Conservation (phyloP, 2,329 filamentous ascomycete genomes). For the Esteya vermicola region DNA sequence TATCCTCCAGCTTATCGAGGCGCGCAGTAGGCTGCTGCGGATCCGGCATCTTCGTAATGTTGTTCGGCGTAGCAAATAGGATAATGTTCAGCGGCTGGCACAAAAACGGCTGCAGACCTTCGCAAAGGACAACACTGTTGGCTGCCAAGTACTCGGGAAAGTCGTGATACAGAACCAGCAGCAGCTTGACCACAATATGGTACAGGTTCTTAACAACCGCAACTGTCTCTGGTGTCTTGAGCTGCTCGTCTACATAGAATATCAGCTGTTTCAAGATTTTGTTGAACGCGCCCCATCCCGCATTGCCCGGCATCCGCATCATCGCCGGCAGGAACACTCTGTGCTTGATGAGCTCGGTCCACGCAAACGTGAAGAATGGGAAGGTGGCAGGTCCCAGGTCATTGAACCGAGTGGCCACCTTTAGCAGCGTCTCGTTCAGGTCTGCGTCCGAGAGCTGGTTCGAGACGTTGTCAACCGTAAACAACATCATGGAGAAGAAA, state of each 20-base stretch:
- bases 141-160: constrained; percentile 86
- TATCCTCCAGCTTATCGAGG: constrained; percentile 62
- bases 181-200: constrained; percentile 65
- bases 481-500: constrained; percentile 69
- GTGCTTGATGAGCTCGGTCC: constrained; percentile 73
- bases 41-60: constrained; percentile 56
- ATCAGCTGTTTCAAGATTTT: constrained; percentile 61
- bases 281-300: constrained; percentile 64
- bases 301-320: constrained; percentile 50
- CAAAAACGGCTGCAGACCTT: constrained; percentile 69
- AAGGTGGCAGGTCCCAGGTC: constrained; percentile 63
- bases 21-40: constrained; percentile 61
- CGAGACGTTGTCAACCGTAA: constrained; percentile 28
- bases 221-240: constrained; percentile 55
- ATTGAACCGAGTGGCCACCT: constrained; percentile 56
- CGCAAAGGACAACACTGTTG: constrained; percentile 70
- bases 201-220: constrained; percentile 70
- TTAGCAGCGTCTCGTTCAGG: constrained; percentile 54
- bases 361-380: constrained; percentile 72
- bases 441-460: constrained; percentile 47
- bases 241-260: constrained; percentile 60
- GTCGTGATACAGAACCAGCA: constrained; percentile 82
- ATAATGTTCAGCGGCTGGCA: constrained; percentile 82
- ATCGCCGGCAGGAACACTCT: constrained; percentile 71
- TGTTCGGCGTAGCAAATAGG: constrained; percentile 61